Conservation (phyloP, 2,329 filamentous ascomycete species). For the Epichloe festucae region DNA sequence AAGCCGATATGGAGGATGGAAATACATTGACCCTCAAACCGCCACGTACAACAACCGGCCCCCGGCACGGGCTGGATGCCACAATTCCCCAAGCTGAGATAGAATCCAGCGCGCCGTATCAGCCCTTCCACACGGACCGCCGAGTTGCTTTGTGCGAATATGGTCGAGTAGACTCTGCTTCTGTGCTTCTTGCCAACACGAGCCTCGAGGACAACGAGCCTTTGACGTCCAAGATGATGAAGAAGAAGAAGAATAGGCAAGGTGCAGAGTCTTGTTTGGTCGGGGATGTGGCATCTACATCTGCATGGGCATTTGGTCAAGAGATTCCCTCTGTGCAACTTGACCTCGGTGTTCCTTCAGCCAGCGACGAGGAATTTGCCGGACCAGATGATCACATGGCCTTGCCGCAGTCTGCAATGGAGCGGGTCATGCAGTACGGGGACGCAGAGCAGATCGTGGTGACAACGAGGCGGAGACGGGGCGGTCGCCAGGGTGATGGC, state of each 20-base stretch:
- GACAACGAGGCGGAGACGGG: conserved; percentile 59
- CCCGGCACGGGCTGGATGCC: conserved; percentile 38
- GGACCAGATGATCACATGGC: conserved; percentile 43
- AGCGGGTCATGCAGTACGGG: conserved; percentile 45
- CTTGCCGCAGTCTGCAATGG: conserved; percentile 50
- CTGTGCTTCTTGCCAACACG: conserved; percentile 27
- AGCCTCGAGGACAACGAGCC: conserved; percentile 28
- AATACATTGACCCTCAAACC: conserved; percentile 39
- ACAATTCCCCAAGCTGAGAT: conserved; percentile 72
- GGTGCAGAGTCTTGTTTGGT: neutral
- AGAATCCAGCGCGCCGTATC: conserved; percentile 89
- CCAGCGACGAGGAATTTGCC: conserved; percentile 39
- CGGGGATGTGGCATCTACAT: conserved; percentile 7
- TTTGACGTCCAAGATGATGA: conserved; percentile 24
- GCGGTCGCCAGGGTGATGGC: conserved; percentile 31
- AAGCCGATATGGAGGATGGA: conserved; percentile 39
- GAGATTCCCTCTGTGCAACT: conserved; percentile 36
- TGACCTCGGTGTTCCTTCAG: conserved; percentile 33
- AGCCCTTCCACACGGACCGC: conserved; percentile 87
- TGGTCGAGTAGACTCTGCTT: conserved; percentile 21
- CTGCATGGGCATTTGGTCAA: conserved; percentile 49
- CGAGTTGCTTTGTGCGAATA: conserved; percentile 69
- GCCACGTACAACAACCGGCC: conserved; percentile 22
- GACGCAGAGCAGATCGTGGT: conserved; percentile 69
- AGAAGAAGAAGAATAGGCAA: conserved; percentile 12